Base-by-base conservation (phyloP, 768 basidiomycete genomes). In the Rhizopogon rudus region DNA sequence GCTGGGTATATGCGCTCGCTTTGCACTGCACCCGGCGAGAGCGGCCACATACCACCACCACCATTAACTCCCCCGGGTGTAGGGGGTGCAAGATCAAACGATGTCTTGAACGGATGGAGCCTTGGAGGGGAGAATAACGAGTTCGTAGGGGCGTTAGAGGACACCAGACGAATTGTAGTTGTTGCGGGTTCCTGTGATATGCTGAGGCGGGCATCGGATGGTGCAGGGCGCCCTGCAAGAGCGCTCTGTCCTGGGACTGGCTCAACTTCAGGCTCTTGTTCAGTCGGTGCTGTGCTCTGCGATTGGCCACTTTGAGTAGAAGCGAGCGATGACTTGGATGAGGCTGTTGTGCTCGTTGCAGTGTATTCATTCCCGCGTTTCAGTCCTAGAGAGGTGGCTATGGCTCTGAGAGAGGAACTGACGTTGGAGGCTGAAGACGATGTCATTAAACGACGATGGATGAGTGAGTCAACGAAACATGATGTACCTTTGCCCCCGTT, bases 321-420 rank as follows among this genome's bases (percentile, higher is more conserved):
- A 62, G 3, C 55, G 61, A 31, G 22, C 25, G 14, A 42, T 25
- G 66, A 55, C 48, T 62, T 61, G 28, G 69, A 66, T 29, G 73
- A 72, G 37, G 59, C 41, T 0, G 57, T 54, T 29, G 29, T 48
- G 16, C 35, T 43, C 35, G 46, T 44, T 51, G 65, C 63, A 29
- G 59, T 56, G 29, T 28, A 35, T 14, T 0, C 33, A 16, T 53
- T 29, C 37, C 71, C 65, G 29, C 83, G 83, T 67, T 84, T 88
- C 62, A 91, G 77, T 40, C 87, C 86, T 29, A 90, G 74, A 12
- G 90, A 89, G 41, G 75, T 84, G n/a, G 87, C 91, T 41, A 93
- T 73, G 0, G 86, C 83, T 66, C 78, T 86, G 58, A 93, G 78
- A 39, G 91, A 92, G 1, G 89, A 89, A 43, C 77, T 73, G 14